Evolutionary conservation across 2,329 filamentous ascomycete species (phyloP).

Genomic region (Apiospora phragmitis): DNA sequence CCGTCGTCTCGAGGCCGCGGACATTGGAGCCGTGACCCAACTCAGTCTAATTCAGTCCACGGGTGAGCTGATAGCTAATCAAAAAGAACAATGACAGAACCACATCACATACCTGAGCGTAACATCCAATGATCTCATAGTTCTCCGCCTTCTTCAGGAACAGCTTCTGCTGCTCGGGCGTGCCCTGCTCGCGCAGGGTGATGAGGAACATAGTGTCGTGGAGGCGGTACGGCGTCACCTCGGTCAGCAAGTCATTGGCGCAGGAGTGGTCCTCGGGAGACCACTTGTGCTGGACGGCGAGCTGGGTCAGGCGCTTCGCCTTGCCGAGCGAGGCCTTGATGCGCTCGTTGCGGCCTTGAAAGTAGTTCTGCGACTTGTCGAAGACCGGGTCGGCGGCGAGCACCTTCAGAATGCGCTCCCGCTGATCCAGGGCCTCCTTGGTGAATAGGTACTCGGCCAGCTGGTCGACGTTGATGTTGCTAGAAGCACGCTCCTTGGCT

Average conservation of each 20-base stretch:
- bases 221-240: conserved; percentile 73
- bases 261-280: conserved; percentile 59
- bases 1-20: conserved; percentile 69
- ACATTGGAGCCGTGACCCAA: conserved; percentile 79
- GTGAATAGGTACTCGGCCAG: conserved; percentile 71
- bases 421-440: conserved; percentile 61
- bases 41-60: conserved; percentile 52
- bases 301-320: conserved; percentile 68
- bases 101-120: conserved; percentile 56
- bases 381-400: conserved; percentile 69
- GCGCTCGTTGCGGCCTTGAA: conserved; percentile 66
- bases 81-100: no score
- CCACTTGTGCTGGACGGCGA: conserved; percentile 70
- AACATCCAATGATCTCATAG: conserved; percentile 76
- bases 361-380: conserved; percentile 78
- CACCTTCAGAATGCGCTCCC: conserved; percentile 61
- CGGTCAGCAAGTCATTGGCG: conserved; percentile 70
- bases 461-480: conserved; percentile 65
- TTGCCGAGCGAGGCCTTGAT: conserved; percentile 70
- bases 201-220: conserved; percentile 57
- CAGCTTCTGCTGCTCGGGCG: conserved; percentile 70
- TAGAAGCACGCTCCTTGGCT: conserved; percentile 65
- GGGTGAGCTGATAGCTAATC: neutral
- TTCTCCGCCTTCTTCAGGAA: conserved; percentile 69
- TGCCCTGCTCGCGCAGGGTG: conserved; percentile 71